phyloP scores from a whole-genome alignment of 2,329 filamentous ascomycete species.

The Monosporascus sp. region DNA sequence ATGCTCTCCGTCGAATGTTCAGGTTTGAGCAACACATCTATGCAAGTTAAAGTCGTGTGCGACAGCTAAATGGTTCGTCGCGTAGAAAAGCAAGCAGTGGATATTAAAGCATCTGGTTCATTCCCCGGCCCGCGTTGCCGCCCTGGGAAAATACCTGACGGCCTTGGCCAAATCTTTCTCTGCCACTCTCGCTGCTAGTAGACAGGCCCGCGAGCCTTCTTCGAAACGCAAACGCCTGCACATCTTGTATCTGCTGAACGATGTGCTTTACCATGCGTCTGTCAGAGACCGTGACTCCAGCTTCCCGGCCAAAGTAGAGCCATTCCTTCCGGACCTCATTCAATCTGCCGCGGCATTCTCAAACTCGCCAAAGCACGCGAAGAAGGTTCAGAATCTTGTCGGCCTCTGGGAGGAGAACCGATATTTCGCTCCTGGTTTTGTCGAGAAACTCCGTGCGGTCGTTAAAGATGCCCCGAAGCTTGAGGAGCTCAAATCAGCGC shows the following conservation, averaged over 20 bases:
- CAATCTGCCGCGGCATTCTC: constrained; percentile 51
- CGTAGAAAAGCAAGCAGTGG: constrained; percentile 84
- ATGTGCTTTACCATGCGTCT: constrained; percentile 67
- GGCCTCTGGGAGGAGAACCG: constrained; percentile 63
- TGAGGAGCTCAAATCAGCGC: constrained; percentile 9
- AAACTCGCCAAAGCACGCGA: constrained; percentile 59
- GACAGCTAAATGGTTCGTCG: constrained; percentile 28
- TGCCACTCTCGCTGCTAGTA: constrained; percentile 24
- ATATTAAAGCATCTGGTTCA: constrained; percentile 66
- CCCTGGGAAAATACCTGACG: constrained; percentile 71
- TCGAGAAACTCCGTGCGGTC: constrained; percentile 55
- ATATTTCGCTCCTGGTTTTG: constrained; percentile 52
- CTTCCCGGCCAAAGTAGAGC: constrained; percentile 53
- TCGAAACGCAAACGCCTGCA: constrained; percentile 66
- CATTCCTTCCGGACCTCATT: constrained; percentile 58
- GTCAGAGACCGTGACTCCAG: constrained; percentile 42
- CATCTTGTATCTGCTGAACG: constrained; percentile 72
- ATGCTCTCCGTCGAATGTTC: constrained; percentile 77
- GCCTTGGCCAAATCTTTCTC: constrained; percentile 59
- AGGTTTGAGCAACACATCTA: constrained; percentile 64
- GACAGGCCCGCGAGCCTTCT: constrained; percentile 43
- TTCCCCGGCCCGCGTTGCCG: constrained; percentile 59
- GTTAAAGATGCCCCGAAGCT: constrained; percentile 36
- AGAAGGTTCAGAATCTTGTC: constrained; percentile 60
- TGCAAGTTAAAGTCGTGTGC: constrained; percentile 33